Percentiles rank a stretch among this genome's conserved stretches.
These are phyloP conservation scores for Penicillium coprophilum DNA, from an alignment of 495 filamentous ascomycete species.

Conservation along the genomic window DNA sequence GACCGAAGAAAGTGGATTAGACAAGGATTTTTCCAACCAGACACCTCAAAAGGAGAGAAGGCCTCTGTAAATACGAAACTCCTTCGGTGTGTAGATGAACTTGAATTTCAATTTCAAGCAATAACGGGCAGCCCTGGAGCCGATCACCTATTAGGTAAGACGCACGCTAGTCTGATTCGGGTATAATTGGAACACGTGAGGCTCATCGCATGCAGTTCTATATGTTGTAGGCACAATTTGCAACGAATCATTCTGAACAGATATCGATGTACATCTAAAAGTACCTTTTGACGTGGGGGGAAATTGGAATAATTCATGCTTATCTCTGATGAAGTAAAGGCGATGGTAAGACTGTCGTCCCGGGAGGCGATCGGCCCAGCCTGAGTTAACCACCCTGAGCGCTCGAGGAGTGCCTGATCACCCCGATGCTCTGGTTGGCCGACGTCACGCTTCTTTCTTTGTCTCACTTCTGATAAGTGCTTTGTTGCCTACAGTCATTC, in stretches of 20 bases:
- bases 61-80: not conserved
- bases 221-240: not conserved
- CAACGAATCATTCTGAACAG: not conserved
- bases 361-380: too few species aligned
- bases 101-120: conserved; percentile 16
- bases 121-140: conserved; percentile 18
- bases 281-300: too few species aligned
- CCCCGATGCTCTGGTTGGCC: too few species aligned
- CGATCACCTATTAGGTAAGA: conserved; percentile 13
- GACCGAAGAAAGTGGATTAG: conserved; percentile 16
- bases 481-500: too few species aligned
- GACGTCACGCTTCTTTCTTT: too few species aligned
- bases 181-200: conserved; percentile 16
- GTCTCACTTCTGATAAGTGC: too few species aligned
- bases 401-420: too few species aligned
- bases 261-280: too few species aligned
- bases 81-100: conserved; percentile 8
- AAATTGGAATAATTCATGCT: too few species aligned
- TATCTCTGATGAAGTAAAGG: too few species aligned
- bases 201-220: not conserved
- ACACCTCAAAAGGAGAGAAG: conserved; percentile 12
- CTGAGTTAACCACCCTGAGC: too few species aligned
- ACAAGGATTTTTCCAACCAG: not conserved
- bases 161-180: conserved; percentile 12
- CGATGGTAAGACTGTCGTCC: too few species aligned